Evolutionary conservation across 169 alveolate genomes (phyloP).

Genomic region (Plasmodium relictum): DNA sequence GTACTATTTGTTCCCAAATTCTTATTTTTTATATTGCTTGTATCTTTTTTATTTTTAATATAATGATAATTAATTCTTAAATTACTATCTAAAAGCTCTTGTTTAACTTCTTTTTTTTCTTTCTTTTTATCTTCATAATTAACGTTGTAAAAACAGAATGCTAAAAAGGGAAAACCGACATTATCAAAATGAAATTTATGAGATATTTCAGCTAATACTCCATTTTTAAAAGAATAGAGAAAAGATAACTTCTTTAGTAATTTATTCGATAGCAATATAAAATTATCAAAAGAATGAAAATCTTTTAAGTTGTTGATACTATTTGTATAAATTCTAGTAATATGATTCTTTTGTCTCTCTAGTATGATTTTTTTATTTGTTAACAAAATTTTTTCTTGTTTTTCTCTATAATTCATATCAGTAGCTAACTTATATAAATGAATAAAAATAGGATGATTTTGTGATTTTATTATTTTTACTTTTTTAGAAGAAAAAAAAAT

Average conservation of each 20-base stretch:
- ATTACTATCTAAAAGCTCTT: not conserved
- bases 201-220: constrained; percentile 52
- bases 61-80: not conserved
- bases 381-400: constrained; percentile 56
- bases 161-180: constrained; percentile 58
- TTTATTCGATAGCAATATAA: constrained; percentile 55
- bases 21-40: not conserved
- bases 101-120: not conserved
- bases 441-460: constrained; percentile 72
- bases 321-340: constrained; percentile 62
- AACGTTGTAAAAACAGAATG: constrained; percentile 54
- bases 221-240: constrained; percentile 64
- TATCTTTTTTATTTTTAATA: not conserved
- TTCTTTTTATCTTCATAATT: constrained; percentile 2
- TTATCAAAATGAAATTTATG: constrained; percentile 65
- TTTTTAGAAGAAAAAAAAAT: constrained; percentile 73
- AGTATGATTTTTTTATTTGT: constrained; percentile 47
- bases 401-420: constrained; percentile 49
- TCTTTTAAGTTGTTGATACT: constrained; percentile 65
- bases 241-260: constrained; percentile 36
- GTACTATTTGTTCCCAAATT: not conserved
- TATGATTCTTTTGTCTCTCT: constrained; percentile 64
- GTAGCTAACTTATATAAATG: constrained; percentile 75
- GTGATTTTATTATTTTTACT: constrained; percentile 75
- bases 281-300: constrained; percentile 49